A percentile compares a stretch with the other conserved stretches of the same genome.
phyloP scores from a whole-genome alignment of 2,329 filamentous ascomycete genomes.

The Chaetomiaceae sp. region DNA sequence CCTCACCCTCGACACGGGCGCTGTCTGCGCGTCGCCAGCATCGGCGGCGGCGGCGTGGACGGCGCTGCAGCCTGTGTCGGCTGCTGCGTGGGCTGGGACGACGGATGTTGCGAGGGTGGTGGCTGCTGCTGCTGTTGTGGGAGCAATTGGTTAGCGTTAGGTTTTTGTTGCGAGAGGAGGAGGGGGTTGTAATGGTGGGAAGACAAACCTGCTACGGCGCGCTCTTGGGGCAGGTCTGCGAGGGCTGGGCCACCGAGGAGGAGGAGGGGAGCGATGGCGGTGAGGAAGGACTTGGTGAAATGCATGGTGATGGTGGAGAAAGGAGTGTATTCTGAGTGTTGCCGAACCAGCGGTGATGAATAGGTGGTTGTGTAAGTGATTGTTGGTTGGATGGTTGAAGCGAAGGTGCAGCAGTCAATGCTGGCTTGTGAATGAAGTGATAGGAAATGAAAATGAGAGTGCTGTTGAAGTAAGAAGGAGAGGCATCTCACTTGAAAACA shows the following conservation, averaged over 20 bases:
- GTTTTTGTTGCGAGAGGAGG: not conserved
- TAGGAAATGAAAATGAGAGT: not conserved
- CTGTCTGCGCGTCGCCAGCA: not conserved
- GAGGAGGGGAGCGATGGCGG: not conserved
- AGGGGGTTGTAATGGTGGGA: not conserved
- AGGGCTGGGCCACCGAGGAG: not conserved
- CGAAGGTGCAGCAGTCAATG: slow-evolving; percentile 8
- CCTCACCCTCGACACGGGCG: not conserved
- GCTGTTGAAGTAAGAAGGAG: not conserved
- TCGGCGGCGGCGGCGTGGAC: not conserved
- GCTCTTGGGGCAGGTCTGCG: not conserved
- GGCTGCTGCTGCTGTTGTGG: too few species aligned
- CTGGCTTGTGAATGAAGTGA: not conserved
- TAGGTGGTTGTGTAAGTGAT: not conserved
- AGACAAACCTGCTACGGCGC: not conserved
- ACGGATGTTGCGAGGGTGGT: slow-evolving; percentile 1
- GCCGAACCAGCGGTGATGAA: not conserved
- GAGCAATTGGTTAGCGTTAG: too few species aligned
- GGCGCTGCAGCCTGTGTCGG: not conserved
- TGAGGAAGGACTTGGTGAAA: slow-evolving; percentile 6
- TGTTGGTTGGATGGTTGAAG: not conserved
- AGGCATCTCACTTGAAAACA: too few species aligned
- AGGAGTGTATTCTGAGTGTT: not conserved
- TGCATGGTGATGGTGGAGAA: slow-evolving; percentile 5
- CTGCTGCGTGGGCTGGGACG: not conserved